These are phyloP conservation scores for Cladorrhinum sp. DNA, from an alignment of 2,329 filamentous ascomycete species.

Conservation along the genomic window DNA sequence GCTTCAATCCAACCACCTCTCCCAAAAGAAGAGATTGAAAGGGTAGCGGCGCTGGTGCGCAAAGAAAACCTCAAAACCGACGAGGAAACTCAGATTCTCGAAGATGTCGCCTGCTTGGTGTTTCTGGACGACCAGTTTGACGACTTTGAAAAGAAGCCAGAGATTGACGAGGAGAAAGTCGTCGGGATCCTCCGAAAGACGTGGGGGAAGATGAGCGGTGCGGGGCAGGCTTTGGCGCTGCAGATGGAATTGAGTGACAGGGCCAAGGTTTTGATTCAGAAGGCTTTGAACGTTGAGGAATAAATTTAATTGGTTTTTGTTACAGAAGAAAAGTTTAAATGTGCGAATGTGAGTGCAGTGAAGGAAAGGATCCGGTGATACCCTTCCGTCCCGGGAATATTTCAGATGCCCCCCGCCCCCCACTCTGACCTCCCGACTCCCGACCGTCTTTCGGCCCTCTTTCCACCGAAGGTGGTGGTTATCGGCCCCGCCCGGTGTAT, in stretches of 20 bases:
- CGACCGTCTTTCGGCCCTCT: constrained; percentile 9
- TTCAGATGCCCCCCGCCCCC: neutral
- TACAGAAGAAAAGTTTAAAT: too few relatives aligned
- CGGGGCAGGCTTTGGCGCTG: constrained; percentile 62
- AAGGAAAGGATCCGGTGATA: constrained; percentile 14
- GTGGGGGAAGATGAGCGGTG: constrained; percentile 70
- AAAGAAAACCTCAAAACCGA: constrained; percentile 69
- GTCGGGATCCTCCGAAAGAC: constrained; percentile 69
- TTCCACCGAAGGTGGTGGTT: constrained; percentile 8
- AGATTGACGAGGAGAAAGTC: constrained; percentile 73
- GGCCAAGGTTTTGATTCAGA: constrained; percentile 50
- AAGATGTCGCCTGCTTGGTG: constrained; percentile 83
- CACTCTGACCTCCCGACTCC: too few relatives aligned
- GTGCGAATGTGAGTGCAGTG: too few relatives aligned
- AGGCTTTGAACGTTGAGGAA: constrained; percentile 13
- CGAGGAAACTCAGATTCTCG: constrained; percentile 68
- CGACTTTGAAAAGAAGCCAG: constrained; percentile 65
- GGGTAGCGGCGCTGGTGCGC: constrained; percentile 69
- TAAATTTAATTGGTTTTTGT: too few relatives aligned
- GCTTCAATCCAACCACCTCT: constrained; percentile 38
- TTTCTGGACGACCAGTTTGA: constrained; percentile 87
- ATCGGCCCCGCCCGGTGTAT: constrained; percentile 4
- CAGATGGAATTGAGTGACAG: constrained; percentile 62
- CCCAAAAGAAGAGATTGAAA: constrained; percentile 50
- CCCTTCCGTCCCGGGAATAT: neutral